Evolutionary conservation across 1,284 basidiomycete genomes (phyloP).

Genomic region (Melampsora americana): DNA sequence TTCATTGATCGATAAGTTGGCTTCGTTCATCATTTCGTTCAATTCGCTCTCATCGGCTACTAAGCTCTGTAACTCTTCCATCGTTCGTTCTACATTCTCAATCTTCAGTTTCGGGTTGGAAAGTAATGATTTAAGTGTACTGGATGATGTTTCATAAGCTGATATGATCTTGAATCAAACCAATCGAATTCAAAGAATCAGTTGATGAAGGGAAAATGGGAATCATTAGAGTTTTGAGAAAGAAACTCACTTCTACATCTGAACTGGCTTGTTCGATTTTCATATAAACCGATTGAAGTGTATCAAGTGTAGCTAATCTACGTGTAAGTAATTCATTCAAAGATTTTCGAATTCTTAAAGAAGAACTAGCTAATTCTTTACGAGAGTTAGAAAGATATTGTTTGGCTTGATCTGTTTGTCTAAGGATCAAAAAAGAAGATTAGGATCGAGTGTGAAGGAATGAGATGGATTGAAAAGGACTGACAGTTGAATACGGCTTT

Average conservation of each 20-base stretch:
- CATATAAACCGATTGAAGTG: constrained; percentile 23
- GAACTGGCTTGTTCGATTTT: constrained; percentile 43
- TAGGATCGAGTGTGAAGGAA: no score
- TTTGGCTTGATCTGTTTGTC: constrained; percentile 32
- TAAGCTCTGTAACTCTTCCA: constrained; percentile 11
- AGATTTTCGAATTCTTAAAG: not conserved
- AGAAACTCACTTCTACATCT: constrained; percentile 29
- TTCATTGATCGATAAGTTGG: not conserved
- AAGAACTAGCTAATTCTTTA: constrained; percentile 18
- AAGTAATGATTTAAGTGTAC: constrained; percentile 17
- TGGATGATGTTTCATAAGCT: constrained; percentile 31
- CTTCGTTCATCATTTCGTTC: constrained; percentile 8
- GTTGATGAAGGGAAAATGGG: not conserved
- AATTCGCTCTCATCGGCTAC: constrained; percentile 11
- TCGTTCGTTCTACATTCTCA: constrained; percentile 13
- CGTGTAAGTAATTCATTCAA: constrained; percentile 23
- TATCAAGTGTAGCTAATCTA: constrained; percentile 23
- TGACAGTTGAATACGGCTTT: constrained; percentile 32
- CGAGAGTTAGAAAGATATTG: constrained; percentile 19
- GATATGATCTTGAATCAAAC: constrained; percentile 26
- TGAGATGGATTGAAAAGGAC: not conserved
- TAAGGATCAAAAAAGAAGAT: not conserved
- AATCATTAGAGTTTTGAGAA: not conserved
- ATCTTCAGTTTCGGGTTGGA: not conserved
- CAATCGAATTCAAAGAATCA: no score